Percentiles rank a stretch among this genome's conserved stretches.
phyloP scores from a whole-genome alignment of 768 basidiomycete genomes.

The Trametes villosa region DNA sequence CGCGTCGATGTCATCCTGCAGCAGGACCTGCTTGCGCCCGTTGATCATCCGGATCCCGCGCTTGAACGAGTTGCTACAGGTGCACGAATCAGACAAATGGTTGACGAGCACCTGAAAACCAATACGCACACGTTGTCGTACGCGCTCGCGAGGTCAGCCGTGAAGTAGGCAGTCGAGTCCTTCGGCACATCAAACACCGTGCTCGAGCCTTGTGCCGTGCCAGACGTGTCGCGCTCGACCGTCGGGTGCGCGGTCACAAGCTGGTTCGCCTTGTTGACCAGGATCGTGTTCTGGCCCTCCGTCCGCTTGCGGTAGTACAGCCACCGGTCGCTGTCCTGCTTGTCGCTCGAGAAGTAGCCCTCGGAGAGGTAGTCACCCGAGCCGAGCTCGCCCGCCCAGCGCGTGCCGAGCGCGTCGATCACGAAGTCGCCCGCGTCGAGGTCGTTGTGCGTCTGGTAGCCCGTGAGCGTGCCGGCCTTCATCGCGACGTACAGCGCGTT shows the following conservation, averaged over 20 bases:
- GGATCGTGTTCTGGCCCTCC: slow-evolving; percentile 94
- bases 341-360: slow-evolving; percentile 77
- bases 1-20: slow-evolving; percentile 88
- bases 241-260: slow-evolving; percentile 69
- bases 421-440: slow-evolving; percentile 95
- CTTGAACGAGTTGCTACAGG: slow-evolving; percentile 64
- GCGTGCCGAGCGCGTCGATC: slow-evolving; percentile 86
- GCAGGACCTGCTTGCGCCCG: slow-evolving; percentile 79
- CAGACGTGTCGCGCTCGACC: slow-evolving; percentile 52
- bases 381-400: slow-evolving; percentile 95
- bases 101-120: no score
- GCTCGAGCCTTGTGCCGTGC: slow-evolving; percentile 75
- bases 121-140: slow-evolving; percentile 72
- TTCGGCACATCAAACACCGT: slow-evolving; percentile 70
- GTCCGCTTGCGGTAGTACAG: slow-evolving; percentile 95
- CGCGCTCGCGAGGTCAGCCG: slow-evolving; percentile 72
- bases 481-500: slow-evolving; percentile 84
- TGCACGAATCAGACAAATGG: slow-evolving; percentile 19
- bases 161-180: slow-evolving; percentile 80
- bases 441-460: slow-evolving; percentile 94
- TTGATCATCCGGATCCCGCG: slow-evolving; percentile 88
- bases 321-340: slow-evolving; percentile 77
- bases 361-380: slow-evolving; percentile 80
- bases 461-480: slow-evolving; percentile 79
- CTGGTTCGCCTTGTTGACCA: slow-evolving; percentile 80